Conservation (phyloP, 306 rosid genomes). For the Medicago arabica region DNA sequence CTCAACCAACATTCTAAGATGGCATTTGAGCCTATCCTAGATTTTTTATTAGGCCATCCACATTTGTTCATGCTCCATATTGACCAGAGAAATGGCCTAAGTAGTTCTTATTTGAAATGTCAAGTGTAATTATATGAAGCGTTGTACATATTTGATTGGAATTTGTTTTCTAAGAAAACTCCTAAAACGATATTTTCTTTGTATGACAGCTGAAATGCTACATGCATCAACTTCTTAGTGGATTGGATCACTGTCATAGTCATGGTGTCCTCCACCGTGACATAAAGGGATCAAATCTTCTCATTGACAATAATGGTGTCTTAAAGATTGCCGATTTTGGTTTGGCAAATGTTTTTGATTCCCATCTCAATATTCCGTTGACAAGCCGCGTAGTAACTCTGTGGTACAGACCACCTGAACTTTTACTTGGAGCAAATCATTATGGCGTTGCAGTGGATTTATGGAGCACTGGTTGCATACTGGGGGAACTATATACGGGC, state of each 20-base stretch:
- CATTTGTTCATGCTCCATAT: neutral
- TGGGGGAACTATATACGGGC: conserved; percentile 92
- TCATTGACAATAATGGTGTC: conserved; percentile 74
- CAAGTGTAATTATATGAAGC: neutral
- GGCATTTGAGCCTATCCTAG: neutral
- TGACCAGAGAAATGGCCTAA: neutral
- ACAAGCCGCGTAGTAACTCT: conserved; percentile 97
- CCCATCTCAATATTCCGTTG: conserved; percentile 66
- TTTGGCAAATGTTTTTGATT: conserved; percentile 82
- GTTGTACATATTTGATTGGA: conserved; percentile 20
- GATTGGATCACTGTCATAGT: conserved; percentile 88
- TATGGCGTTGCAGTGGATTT: conserved; percentile 96
- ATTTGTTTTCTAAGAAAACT: conserved; percentile 25
- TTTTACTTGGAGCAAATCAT: conserved; percentile 91
- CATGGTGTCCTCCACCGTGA: conserved; percentile 94
- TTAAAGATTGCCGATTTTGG: conserved; percentile 99
- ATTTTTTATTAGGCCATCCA: neutral
- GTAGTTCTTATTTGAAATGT: neutral
- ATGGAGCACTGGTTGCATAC: conserved; percentile 96
- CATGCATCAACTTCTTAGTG: conserved; percentile 94
- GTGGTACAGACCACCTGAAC: conserved; percentile 99
- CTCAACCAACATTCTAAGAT: neutral
- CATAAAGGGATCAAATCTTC: conserved; percentile 98
- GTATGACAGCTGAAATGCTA: conserved; percentile 82
- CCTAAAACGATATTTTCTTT: conserved; percentile 37